Base-by-base conservation (phyloP, 768 basidiomycete species). In the Tulasnella sp. region DNA sequence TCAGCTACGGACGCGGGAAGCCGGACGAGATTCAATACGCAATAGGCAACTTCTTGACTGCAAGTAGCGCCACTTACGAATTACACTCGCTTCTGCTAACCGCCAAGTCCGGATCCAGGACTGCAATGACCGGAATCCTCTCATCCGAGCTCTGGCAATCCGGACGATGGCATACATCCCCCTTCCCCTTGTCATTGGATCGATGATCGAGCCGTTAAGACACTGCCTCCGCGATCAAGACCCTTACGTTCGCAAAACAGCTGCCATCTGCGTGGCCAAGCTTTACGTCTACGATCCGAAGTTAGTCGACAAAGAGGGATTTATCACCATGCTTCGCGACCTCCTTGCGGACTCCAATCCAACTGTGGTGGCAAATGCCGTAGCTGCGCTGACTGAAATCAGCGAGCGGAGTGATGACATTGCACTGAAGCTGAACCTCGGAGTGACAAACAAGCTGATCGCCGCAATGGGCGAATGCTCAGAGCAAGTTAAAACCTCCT, bases 151-250 rank as follows among this genome's bases (percentile, higher is more conserved):
- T 21, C 88, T 99, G 71, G 96, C 98, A 27, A 97, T 99, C 83
- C 94, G 98, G 62, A 99, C 98, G 18, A 99, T 99, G 97, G 97
- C 98, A 9, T 98, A 98, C 84, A 99, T 99, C 83, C 95, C 96
- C 46, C 92, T 98, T 34, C 93, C 96, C 12, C 88, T 92, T 74
- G 95, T 98, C 80, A 92, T 92, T 18, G 93, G 94, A 78, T 90
- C 94, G 0, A 88, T 99, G 48, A 88, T 92, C 58, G 98, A 99
- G 79, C 97, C 96, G 76, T 87, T 99, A 40, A 91, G 95, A 80
- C 96, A 98, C 85, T 94, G 93, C 81, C 88, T 99, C 62, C 94
- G 95, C 83, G 98, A 99, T 85, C 89, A 92, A 21, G 97, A 99
- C 85, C 96, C 98, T 27, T 99, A 99, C 85, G 98, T 99, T 21